These are phyloP conservation scores for Chytriomyces sp. DNA, from an alignment of 192 early-diverging fungal genomes.

Conservation along the genomic window DNA sequence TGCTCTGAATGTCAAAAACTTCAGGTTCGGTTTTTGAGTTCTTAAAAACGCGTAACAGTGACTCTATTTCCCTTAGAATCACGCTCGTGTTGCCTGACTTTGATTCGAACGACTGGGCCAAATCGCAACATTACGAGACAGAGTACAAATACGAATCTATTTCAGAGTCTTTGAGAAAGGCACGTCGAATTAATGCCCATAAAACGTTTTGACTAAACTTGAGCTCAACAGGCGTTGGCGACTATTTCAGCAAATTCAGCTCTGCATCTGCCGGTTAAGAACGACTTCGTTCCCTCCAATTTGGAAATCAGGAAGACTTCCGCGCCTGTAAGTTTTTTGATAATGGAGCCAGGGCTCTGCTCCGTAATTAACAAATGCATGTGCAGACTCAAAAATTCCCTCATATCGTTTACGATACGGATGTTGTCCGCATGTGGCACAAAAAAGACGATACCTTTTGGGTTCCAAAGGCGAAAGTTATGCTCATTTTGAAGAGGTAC, in stretches of 20 bases:
- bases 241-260: conserved; percentile 53
- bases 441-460: conserved; percentile 94
- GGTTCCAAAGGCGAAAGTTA: conserved; percentile 85
- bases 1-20: conserved; percentile 67
- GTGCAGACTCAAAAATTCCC: conserved; percentile 43
- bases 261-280: conserved; percentile 72
- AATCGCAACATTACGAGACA: conserved; percentile 81
- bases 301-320: conserved; percentile 61
- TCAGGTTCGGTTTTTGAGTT: conserved; percentile 33
- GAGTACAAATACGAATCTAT: conserved; percentile 75
- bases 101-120: conserved; percentile 46
- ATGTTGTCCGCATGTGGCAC: conserved; percentile 79
- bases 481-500: conserved; percentile 58
- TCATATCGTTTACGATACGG: conserved; percentile 64
- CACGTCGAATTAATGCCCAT: conserved; percentile 70
- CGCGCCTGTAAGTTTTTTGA: background rate
- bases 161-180: conserved; percentile 52
- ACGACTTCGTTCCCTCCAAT: conserved; percentile 86
- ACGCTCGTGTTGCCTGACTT: conserved; percentile 49
- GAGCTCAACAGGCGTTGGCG: background rate
- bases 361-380: too few relatives aligned
- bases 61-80: conserved; percentile 14
- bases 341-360: too few relatives aligned
- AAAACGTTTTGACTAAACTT: conserved; percentile 53
- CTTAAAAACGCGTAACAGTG: conserved; percentile 1